Base-by-base conservation (phyloP, 192 early-diverging fungal genomes). In the Coemansia sp. region DNA sequence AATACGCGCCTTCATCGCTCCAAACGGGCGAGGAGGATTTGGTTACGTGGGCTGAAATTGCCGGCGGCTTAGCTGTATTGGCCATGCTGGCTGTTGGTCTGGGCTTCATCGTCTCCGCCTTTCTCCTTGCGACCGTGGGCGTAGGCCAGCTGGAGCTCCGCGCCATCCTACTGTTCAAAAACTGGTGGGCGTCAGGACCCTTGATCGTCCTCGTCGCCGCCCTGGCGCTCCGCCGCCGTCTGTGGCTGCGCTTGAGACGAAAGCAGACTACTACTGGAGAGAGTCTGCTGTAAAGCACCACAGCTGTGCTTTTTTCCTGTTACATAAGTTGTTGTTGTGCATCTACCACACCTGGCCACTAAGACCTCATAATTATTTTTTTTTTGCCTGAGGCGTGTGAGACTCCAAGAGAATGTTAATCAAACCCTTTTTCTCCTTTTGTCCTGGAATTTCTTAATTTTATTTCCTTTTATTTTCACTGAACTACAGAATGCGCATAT, bases 81-180 rank as follows among this genome's bases (percentile, higher is more conserved):
- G 68, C 29, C 7, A 49, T 80, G 27, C 59, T 80, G 35, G 60
- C 62, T 19, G 47, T 43, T 9, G 64, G 77, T 0, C 57, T 74
- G 47, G 68, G 60, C 20, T 71, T 74, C 56, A 70, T 71, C 46
- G 35, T 63, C 12, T 68, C 65, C 29, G 62, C 78, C 12, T 80
- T 80, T 65, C 46, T 80, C 15, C 49, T 80, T 31, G 78, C 78
- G 3, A 80, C 72, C 4, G 43, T 80, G 53, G 65, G 78, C 1
- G 61, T 80, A 24, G 78, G 78, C 2, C 78, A 80, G 65, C 61
- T 80, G 62, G 78, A 80, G 49, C 67, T 80, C 36, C 77, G 77
- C 3, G 62, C 66, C 9, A 62, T 80, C 36, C 31, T 80, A 4
- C 40, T 80, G 62, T 51, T 80, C 20, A 46, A 64, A 54, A 68